Base-by-base conservation (phyloP, 163 green algal species). In the Volvox carteri region DNA sequence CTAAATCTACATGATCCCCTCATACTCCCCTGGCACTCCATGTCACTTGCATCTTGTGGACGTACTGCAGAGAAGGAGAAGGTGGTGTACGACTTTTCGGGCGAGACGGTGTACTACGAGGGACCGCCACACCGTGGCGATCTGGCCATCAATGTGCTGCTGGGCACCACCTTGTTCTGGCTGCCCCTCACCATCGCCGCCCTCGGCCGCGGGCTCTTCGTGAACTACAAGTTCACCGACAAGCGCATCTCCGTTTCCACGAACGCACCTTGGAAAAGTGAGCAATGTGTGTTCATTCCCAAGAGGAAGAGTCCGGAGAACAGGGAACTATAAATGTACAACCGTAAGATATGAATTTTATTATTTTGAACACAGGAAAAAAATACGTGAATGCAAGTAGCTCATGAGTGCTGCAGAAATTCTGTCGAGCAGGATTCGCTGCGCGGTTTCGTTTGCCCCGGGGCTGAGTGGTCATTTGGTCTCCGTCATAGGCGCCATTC, bases 151-250 rank as follows among this genome's bases (percentile, higher is more conserved):
- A 99, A 99, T 93, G 37, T 99, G 12, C 93, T 91, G 18, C 93
- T 99, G 33, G 96, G 94, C 46, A 88, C 94, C 54, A 99, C 97
- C 2, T 90, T 99, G 33, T 90, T 99, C 21, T 99, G 97, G 96
- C 88, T 99, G 67, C 97, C 97, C 35, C 94, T 99, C n/a, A 98
- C 96, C 7, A 80, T 97, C 78, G 96, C 96, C 6, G 92, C 97
- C 2, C 73, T 98, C 8, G 93, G 93, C 8, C 95, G 97, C 28
- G 90, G 72, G 46, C 90, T 93, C 3, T 99, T 98, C 89, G 92
- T 99, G n/a, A 97, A 97, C 68, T 99, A 99, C 95, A 93, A 92
- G 37, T 97, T 99, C 92, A 99, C 97, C 11, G 94, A 99, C 94
- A 97, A 96, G 90, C 95, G 97, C 46, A 80, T 99, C 33, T 95